Evolutionary conservation across 345 rosid genomes (phyloP).

Genomic region (Rhodamnia rubescens): DNA sequence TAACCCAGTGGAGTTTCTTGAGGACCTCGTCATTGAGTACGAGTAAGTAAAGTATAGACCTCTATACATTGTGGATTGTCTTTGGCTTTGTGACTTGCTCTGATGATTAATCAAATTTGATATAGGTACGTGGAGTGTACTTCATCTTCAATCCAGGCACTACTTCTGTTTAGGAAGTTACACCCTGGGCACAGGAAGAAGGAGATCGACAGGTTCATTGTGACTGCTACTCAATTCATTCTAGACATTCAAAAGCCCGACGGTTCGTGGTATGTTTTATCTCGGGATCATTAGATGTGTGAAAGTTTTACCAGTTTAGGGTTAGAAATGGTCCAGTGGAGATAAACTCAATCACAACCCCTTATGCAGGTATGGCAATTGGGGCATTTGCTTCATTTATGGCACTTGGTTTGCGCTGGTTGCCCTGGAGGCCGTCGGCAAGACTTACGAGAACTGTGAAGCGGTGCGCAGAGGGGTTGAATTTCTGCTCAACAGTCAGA

Average conservation of each 20-base stretch:
- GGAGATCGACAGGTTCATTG: constrained; percentile 35
- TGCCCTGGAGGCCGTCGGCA: constrained; percentile 39
- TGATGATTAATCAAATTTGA: neutral
- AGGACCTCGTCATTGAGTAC: constrained; percentile 29
- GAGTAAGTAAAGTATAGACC: constrained; percentile 6
- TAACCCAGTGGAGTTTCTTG: constrained; percentile 51
- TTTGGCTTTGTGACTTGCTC: neutral
- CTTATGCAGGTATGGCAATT: constrained; percentile 28
- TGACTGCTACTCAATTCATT: constrained; percentile 21
- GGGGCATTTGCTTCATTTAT: constrained; percentile 54
- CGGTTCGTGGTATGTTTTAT: constrained; percentile 37
- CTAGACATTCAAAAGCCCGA: constrained; percentile 30
- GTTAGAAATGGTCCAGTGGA: neutral
- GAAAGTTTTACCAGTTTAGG: neutral
- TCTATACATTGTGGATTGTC: neutral
- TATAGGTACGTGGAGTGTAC: constrained; percentile 42
- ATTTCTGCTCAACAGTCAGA: constrained; percentile 26
- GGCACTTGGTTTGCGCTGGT: constrained; percentile 39
- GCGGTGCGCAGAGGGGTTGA: constrained; percentile 29
- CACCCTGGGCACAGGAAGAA: constrained; percentile 30
- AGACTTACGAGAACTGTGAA: constrained; percentile 18
- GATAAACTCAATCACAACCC: neutral
- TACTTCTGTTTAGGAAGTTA: constrained; percentile 29
- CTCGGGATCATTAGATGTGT: neutral
- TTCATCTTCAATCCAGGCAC: constrained; percentile 27